Conservation (phyloP, 2,329 filamentous ascomycete genomes). For the Clarireedia monteithiana region DNA sequence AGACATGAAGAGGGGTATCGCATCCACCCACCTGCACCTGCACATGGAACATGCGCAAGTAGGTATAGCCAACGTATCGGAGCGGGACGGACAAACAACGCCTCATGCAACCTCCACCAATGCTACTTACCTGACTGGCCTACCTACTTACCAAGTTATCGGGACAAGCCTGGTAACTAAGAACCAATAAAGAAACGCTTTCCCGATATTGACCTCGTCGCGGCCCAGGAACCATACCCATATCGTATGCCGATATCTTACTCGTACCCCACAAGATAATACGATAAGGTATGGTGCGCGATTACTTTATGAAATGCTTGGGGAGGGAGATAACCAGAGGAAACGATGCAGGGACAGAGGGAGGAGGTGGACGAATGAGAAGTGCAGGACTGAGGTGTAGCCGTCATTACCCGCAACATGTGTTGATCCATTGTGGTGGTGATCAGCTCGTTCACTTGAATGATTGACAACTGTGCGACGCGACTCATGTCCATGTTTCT, state of each 20-base stretch:
- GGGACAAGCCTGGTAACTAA: neutral
- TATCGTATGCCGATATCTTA: neutral
- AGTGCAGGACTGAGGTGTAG: no score
- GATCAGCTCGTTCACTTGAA: no score
- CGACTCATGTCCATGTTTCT: no score
- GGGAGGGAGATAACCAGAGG: neutral
- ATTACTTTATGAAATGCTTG: neutral
- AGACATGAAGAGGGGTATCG: no score
- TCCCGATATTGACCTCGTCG: neutral
- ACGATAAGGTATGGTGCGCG: neutral
- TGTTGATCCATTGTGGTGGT: no score
- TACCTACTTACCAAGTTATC: neutral
- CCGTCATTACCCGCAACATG: no score
- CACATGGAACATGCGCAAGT: neutral
- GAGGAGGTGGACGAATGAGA: no score
- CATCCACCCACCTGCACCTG: no score
- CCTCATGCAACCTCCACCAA: no score
- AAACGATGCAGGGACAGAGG: no score
- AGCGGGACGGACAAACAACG: neutral
- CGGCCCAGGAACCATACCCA: neutral
- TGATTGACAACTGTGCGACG: no score
- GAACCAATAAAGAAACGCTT: neutral
- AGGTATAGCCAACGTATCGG: neutral
- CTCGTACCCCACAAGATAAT: neutral
- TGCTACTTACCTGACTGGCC: no score